These are phyloP conservation scores for Rhynchospora breviuscula DNA, from an alignment of 176 grass and related monocot species.

Conservation along the genomic window DNA sequence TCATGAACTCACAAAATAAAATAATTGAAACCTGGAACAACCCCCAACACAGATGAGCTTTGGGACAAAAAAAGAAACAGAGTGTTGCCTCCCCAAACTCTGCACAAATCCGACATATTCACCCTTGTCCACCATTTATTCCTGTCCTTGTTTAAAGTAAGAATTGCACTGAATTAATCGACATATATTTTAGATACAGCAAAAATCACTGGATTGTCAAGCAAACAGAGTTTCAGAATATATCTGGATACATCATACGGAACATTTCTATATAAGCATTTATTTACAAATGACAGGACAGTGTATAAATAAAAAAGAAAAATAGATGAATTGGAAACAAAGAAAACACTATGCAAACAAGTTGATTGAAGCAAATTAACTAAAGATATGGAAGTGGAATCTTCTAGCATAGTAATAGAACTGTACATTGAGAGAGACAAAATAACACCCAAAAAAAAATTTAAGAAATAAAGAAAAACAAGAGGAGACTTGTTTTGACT, in stretches of 20 bases:
- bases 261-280: neutral
- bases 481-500: neutral
- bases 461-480: constrained; percentile 10
- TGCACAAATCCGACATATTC: neutral
- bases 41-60: neutral
- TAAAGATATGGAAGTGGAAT: neutral
- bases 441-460: neutral
- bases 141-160: neutral
- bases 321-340: neutral
- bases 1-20: neutral
- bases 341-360: neutral
- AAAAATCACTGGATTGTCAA: neutral
- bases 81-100: neutral
- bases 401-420: neutral
- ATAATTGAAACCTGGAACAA: neutral
- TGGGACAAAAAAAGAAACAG: neutral
- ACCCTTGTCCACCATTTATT: neutral
- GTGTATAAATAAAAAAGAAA: neutral
- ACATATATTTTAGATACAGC: neutral
- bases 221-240: neutral
- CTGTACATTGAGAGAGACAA: neutral
- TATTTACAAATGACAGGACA: neutral
- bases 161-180: neutral
- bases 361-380: neutral
- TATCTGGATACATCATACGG: no score